Percentiles rank a stretch among this genome's conserved stretches.
Conservation (phyloP, 208 protist species). For the Acanthamoeba lenticulata region DNA sequence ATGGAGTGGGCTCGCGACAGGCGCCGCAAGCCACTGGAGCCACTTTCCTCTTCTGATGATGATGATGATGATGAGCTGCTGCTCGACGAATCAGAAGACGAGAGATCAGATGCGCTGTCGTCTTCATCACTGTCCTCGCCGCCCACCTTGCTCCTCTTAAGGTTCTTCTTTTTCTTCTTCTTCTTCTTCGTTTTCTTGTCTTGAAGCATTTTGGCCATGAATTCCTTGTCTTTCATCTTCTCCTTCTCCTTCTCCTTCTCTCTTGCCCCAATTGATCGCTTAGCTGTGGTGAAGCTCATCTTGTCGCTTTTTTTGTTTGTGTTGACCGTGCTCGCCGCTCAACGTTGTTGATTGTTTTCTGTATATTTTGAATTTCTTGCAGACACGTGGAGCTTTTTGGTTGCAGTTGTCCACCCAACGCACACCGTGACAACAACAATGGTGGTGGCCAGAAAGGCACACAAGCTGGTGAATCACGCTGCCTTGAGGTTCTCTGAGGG, state of each 20-base stretch:
- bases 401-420: no score
- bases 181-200: background rate
- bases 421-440: no score
- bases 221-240: conserved; percentile 2
- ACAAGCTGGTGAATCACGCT: background rate
- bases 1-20: background rate
- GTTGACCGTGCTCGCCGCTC: no score
- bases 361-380: no score
- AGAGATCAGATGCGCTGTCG: background rate
- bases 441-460: no score
- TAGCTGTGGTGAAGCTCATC: background rate
- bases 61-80: background rate
- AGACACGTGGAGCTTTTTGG: no score
- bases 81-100: background rate
- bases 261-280: background rate
- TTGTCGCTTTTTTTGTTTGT: background rate
- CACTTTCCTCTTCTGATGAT: background rate
- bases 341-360: no score
- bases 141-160: background rate
- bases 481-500: background rate
- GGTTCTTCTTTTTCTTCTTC: background rate
- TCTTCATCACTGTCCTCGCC: background rate
- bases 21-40: no score
- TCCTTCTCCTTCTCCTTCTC: background rate
- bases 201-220: background rate